Base-by-base conservation (phyloP, 2,329 filamentous ascomycete genomes). In the Alternaria sp. region DNA sequence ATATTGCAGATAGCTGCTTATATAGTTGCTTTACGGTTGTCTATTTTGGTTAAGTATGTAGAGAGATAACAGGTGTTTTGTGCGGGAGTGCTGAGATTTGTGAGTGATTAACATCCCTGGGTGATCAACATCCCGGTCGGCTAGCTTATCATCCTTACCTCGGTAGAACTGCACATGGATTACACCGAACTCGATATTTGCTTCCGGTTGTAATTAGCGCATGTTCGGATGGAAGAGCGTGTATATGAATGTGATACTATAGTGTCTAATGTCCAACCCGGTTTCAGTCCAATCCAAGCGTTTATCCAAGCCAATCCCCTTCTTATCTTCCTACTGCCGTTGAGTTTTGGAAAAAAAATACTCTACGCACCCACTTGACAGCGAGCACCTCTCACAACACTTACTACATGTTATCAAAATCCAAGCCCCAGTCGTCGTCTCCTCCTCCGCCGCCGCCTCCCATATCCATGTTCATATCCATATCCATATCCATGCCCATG, bases 391-490 rank as follows among this genome's bases (percentile, higher is more conserved):
- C 26, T 23, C 7, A 23, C 21, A 48, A 50, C 51, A 45, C 14
- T 2, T 48, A 10, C 66, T 71, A 75, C 73, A 77, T 76, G 54
- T 73, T 72, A 46, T 72, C 68, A 72, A 80, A 79, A 52, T 80
- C 76, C 61, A 83, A 63, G 0, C 77, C 80, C 61, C 79, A 81
- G 60, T 73, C 71, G 54, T 74, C 67, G 56, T 76, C 70, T n/a
- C 65, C 72, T 42, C 66, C 72, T 29, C 71, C 71, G 14, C 66
- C 68, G 26, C 71, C 71, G 14, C 64, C 67, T 46, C 67, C 69
- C 60, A 73, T 69, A 5, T 64, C 63, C 68, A 70, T 69, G 29
- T 61, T 61, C 65, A 71, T 70, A 17, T 69, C 66, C 68, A 70
- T 68, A 23, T 62, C 44, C 44, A 48, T 48, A 34, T 54, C 65